Evolutionary conservation across 495 filamentous ascomycete species (phyloP).

Genomic region (Pseudomonodictys pantanalensis): DNA sequence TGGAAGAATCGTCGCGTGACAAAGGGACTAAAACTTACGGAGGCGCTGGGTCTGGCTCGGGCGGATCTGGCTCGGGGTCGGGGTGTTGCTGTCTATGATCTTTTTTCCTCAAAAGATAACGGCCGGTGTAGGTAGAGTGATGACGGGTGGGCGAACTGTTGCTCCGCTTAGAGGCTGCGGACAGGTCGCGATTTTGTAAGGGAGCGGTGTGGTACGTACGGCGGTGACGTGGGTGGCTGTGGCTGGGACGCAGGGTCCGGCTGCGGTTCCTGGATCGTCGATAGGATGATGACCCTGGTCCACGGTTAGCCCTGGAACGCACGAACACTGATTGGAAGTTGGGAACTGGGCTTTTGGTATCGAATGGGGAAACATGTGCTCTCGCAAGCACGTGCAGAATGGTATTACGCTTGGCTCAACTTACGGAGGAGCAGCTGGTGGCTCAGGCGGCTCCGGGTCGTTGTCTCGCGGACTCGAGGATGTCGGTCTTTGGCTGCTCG

Average conservation of each 20-base stretch:
- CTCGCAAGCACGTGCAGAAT: too few species aligned
- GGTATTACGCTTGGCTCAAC: too few species aligned
- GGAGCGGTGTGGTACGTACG: not conserved
- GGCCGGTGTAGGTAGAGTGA: too few species aligned
- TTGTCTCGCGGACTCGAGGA: not conserved
- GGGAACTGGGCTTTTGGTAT: too few species aligned
- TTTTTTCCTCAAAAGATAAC: not conserved
- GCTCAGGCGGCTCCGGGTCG: not conserved
- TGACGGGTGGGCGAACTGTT: not conserved
- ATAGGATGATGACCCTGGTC: not conserved
- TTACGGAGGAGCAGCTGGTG: not conserved
- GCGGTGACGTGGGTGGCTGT: not conserved
- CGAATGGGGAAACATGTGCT: too few species aligned
- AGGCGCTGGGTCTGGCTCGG: slow-evolving; percentile 3
- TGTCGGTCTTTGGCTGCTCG: not conserved
- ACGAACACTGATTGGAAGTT: too few species aligned
- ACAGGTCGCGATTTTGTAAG: not conserved
- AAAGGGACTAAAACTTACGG: not conserved
- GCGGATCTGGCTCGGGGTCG: not conserved
- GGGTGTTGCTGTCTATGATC: not conserved
- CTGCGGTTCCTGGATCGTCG: not conserved
- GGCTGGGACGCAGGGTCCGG: not conserved
- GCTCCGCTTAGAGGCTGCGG: not conserved
- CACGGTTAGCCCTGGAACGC: not conserved
- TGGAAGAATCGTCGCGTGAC: not conserved